Base-by-base conservation (phyloP, 345 rosid species). In the Syzygium oleosum region DNA sequence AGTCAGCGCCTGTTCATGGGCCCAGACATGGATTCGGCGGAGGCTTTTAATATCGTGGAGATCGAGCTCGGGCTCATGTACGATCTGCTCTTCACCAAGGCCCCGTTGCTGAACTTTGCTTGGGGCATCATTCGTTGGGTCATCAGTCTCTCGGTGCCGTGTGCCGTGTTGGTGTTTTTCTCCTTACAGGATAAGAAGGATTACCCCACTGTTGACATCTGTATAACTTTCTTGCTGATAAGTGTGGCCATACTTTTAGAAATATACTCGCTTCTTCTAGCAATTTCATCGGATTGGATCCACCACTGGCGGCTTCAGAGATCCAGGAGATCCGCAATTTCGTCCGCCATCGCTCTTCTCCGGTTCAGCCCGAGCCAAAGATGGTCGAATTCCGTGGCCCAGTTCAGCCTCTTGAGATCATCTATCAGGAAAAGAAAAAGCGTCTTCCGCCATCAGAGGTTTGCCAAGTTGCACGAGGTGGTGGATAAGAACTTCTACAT, bases 61-160 rank as follows among this genome's bases (percentile, higher is more conserved):
- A 89, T 85, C 21, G 94, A 91, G 87, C 91, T 94, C 1, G 68
- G 89, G 43, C 90, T 93, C 86, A 84, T 93, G 55, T 94, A 91
- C 43, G 95, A 93, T 56, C 38, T 85, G 86, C 86, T 92, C 21
- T 91, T 88, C 88, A 95, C 95, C 86, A 95, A 94, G 89, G 92
- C 88, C 9, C 80, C 77, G 2, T 34, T 94, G 51, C 84, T 90
- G 6, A 87, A 84, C 46, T 12, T 84, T 46, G 0, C 8, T 34
- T 43, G 5, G 12, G 91, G 93, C 53, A 54, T 43, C 41, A 22
- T 15, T 85, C 87, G 90, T 63, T 91, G 94, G 12, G 7, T 49
- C 61, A 58, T 91, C 86, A 86, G 83, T 53, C 80, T 89, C 16
- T 13, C 38, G 2, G 54, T 23, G 19, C 73, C 85, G 27, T 27